Percentiles rank a stretch among this genome's conserved stretches.
Evolutionary conservation across 129 eudicot genomes (phyloP).

Genomic region (Scalesia atractyloides): DNA sequence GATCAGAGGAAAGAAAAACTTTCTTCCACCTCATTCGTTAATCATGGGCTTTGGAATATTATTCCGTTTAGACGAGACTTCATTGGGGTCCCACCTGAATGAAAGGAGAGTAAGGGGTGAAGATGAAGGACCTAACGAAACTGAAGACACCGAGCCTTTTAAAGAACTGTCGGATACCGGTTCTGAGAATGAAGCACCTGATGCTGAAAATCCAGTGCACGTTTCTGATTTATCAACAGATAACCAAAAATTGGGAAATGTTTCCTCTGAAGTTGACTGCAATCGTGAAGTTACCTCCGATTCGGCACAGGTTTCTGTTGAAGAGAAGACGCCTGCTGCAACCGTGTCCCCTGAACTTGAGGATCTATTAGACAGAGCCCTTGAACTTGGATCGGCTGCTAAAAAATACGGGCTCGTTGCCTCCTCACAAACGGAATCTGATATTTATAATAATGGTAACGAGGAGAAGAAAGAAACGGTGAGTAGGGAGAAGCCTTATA

Average conservation of each 20-base stretch:
- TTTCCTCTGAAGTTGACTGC: conserved; percentile 26
- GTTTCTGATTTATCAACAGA: conserved; percentile 33
- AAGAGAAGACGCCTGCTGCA: conserved; percentile 28
- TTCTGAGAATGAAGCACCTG: conserved; percentile 64
- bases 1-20: conserved; percentile 95
- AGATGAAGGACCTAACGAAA: conserved; percentile 64
- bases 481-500: conserved; percentile 75
- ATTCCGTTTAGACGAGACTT: conserved; percentile 92
- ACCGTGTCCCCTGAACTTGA: conserved; percentile 60
- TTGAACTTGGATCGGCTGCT: conserved; percentile 74
- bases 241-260: conserved; percentile 14
- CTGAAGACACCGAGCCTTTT: conserved; percentile 46
- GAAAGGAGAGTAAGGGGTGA: conserved; percentile 98
- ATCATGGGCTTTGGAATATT: conserved; percentile 94
- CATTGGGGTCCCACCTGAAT: conserved; percentile 88
- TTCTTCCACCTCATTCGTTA: conserved; percentile 94
- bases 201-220: conserved; percentile 31
- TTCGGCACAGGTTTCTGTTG: conserved; percentile 34
- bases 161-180: conserved; percentile 70
- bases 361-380: conserved; percentile 86
- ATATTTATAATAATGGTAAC: conserved; percentile 23
- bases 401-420: conserved; percentile 52
- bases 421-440: conserved; percentile 44
- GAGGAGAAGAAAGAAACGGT: conserved; percentile 41
- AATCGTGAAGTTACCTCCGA: conserved; percentile 27